These are phyloP conservation scores for Cytospora leucostoma DNA, from an alignment of 2,329 filamentous ascomycete species.

Conservation along the genomic window DNA sequence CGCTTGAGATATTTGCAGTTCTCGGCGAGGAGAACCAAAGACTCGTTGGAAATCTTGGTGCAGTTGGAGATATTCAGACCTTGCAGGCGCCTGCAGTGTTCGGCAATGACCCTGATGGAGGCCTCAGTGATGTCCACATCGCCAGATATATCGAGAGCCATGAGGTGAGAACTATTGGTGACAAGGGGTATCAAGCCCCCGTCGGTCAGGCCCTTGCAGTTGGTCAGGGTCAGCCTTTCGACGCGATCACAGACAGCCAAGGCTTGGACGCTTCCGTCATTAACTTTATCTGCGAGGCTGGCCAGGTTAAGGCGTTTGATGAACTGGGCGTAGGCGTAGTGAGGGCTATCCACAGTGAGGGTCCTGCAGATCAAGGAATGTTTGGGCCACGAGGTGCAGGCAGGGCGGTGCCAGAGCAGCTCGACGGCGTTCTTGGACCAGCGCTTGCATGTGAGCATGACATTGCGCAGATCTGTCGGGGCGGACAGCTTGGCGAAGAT, in stretches of 20 bases:
- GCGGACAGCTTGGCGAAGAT: constrained; percentile 83
- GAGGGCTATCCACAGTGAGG: constrained; percentile 69
- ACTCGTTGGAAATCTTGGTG: constrained; percentile 80
- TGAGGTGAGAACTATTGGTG: constrained; percentile 73
- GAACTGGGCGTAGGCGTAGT: constrained; percentile 86
- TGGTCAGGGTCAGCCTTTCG: constrained; percentile 89
- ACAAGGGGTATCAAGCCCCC: constrained; percentile 78
- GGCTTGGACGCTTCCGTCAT: constrained; percentile 84
- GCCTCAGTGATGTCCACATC: constrained; percentile 81
- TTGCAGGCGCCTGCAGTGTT: constrained; percentile 82
- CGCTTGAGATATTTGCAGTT: constrained; percentile 86
- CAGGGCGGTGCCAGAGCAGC: constrained; percentile 89
- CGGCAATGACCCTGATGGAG: constrained; percentile 75
- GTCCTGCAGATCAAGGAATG: constrained; percentile 80
- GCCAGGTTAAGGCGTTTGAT: constrained; percentile 92
- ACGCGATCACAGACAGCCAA: constrained; percentile 85
- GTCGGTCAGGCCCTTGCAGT: constrained; percentile 84
- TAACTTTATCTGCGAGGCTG: constrained; percentile 71
- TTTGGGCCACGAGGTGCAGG: constrained; percentile 84
- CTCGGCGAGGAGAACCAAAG: constrained; percentile 76
- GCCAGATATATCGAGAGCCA: constrained; percentile 88
- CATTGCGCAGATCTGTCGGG: constrained; percentile 76
- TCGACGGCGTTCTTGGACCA: constrained; percentile 94
- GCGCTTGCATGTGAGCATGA: constrained; percentile 90
- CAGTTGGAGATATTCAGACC: constrained; percentile 92